Evolutionary conservation across 768 basidiomycete genomes (phyloP).

Genomic region (Rhodotorula toruloides): DNA sequence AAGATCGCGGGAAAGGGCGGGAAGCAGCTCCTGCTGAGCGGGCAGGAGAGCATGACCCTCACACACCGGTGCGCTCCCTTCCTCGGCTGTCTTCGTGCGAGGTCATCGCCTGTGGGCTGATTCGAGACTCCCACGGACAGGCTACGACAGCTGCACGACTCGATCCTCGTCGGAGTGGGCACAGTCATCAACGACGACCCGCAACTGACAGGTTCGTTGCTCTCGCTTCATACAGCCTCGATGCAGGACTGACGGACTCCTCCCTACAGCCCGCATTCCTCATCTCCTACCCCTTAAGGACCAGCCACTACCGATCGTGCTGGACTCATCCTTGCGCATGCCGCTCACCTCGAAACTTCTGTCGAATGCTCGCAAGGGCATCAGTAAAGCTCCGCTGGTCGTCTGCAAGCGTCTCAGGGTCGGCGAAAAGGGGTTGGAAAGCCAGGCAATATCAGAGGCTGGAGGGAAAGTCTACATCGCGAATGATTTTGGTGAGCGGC

Average conservation of each 20-base stretch:
- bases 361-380: conserved; percentile 57
- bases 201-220: conserved; percentile 75
- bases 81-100: too few species aligned
- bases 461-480: too few species aligned
- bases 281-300: conserved; percentile 38
- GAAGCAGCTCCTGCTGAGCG: conserved; percentile 73
- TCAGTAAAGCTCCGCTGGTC: conserved; percentile 70
- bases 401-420: conserved; percentile 47
- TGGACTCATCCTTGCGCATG: conserved; percentile 71
- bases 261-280: conserved; percentile 44
- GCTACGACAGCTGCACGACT: conserved; percentile 88
- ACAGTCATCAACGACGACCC: conserved; percentile 89
- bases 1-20: conserved; percentile 75
- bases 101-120: background rate
- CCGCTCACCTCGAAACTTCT: conserved; percentile 65
- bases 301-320: conserved; percentile 73
- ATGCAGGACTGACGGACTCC: too few species aligned
- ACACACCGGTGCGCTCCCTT: conserved; percentile 72
- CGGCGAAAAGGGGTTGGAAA: conserved; percentile 41
- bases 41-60: conserved; percentile 81
- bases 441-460: conserved; percentile 37
- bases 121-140: conserved; percentile 48
- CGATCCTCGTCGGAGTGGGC: conserved; percentile 81
- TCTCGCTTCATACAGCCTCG: conserved; percentile 48
- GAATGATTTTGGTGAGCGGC: too few species aligned